Percentiles rank a stretch among this genome's conserved stretches.
Conservation (phyloP, 257 asterid species). For the Scutellaria barbata region DNA sequence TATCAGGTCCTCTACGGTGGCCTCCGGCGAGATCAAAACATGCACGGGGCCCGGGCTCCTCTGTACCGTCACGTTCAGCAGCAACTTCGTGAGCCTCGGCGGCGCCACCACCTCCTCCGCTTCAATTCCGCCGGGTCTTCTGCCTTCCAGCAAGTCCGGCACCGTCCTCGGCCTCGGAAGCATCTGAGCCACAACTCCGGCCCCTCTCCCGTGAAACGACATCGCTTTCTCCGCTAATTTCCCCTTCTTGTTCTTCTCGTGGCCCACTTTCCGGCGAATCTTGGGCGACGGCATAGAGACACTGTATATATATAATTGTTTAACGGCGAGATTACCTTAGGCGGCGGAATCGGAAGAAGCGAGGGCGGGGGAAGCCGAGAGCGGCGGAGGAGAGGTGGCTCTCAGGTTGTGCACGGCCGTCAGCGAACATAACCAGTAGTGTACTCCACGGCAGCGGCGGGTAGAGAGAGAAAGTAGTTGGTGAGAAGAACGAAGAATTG, state of each 20-base stretch:
- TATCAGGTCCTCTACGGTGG: conserved; percentile 77
- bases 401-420: conserved; percentile 44
- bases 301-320: background rate
- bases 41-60: conserved; percentile 83
- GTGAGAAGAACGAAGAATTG: background rate
- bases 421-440: conserved; percentile 50
- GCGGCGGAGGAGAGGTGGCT: conserved; percentile 39
- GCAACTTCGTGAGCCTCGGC: conserved; percentile 65
- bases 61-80: conserved; percentile 75
- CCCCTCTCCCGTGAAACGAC: conserved; percentile 63
- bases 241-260: conserved; percentile 68
- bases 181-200: conserved; percentile 44
- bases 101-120: conserved; percentile 29
- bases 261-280: conserved; percentile 52
- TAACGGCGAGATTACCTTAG: conserved; percentile 38
- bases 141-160: conserved; percentile 59
- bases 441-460: conserved; percentile 7
- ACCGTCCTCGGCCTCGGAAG: conserved; percentile 78
- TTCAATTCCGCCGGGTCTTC: conserved; percentile 6
- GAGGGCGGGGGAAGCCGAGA: conserved; percentile 55
- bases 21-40: conserved; percentile 64
- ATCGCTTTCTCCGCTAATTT: conserved; percentile 59
- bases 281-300: conserved; percentile 73
- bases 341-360: conserved; percentile 62
- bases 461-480: background rate